These are phyloP conservation scores for Venustampulla echinocandica DNA, from an alignment of 495 filamentous ascomycete species.

Conservation along the genomic window DNA sequence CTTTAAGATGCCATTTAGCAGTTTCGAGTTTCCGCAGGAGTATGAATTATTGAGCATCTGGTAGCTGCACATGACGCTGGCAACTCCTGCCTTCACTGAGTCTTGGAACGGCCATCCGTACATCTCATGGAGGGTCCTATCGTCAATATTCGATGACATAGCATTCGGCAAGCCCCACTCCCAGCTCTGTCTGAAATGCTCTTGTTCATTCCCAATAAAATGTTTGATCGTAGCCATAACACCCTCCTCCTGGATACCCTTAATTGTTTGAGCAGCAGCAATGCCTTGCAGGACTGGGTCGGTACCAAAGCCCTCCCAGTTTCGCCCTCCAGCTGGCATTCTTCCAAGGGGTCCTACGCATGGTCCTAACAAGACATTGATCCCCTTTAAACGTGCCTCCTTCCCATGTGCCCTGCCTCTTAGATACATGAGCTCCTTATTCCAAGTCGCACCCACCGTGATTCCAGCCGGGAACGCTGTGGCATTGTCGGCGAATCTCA, in stretches of 20 bases:
- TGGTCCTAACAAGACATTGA: slow-evolving; percentile 68
- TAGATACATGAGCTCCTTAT: slow-evolving; percentile 65
- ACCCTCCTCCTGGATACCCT: slow-evolving; percentile 65
- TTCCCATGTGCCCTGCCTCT: slow-evolving; percentile 58
- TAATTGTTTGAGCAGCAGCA: slow-evolving; percentile 58
- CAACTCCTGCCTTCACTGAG: slow-evolving; percentile 77
- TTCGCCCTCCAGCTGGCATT: slow-evolving; percentile 78
- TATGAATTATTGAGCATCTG: slow-evolving; percentile 89
- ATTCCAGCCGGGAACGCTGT: slow-evolving; percentile 80
- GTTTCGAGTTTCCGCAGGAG: slow-evolving; percentile 83
- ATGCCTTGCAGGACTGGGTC: slow-evolving; percentile 71
- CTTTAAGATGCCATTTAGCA: slow-evolving; percentile 87
- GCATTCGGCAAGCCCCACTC: slow-evolving; percentile 72
- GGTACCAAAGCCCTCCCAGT: slow-evolving; percentile 81
- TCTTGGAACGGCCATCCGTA: slow-evolving; percentile 91
- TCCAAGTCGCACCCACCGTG: slow-evolving; percentile 82
- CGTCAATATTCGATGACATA: slow-evolving; percentile 73
- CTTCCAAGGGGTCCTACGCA: slow-evolving; percentile 71
- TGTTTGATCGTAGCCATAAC: slow-evolving; percentile 85
- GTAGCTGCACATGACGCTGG: slow-evolving; percentile 60
- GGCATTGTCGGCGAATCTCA: slow-evolving; percentile 66
- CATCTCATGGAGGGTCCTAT: slow-evolving; percentile 72
- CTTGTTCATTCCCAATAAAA: slow-evolving; percentile 76
- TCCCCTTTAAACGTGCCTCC: slow-evolving; percentile 64
- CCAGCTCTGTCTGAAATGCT: slow-evolving; percentile 67